Evolutionary conservation across 495 filamentous ascomycete genomes (phyloP), one percentile per base, ranked within the genome.

Genomic region (Pyrenopolyporus hunteri): DNA sequence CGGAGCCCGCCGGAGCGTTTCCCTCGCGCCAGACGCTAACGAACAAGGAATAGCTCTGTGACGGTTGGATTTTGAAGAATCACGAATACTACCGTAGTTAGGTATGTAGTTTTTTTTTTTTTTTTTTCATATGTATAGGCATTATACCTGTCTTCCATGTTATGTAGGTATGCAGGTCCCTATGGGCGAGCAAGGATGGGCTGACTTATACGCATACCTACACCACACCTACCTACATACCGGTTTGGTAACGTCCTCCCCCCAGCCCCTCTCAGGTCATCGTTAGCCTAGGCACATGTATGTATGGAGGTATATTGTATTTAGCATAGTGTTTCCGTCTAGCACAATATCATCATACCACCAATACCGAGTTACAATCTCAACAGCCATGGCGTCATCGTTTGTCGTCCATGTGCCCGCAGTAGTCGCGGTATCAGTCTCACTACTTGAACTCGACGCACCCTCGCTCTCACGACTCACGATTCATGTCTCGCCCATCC

Each of bases 301-400:
- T 14, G 28, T n/a, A 45, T 13, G 22, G 20, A 23, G 6, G 17
- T 5, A 50, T 20, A 9, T 33, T n/a, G n/a, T n/a, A n/a, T n/a
- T n/a, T n/a, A n/a, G n/a, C n/a, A n/a, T n/a, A n/a, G n/a, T n/a
- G n/a, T n/a, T n/a, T n/a, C n/a, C n/a, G n/a, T n/a, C n/a, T n/a
- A n/a, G n/a, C n/a, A n/a, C n/a, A n/a, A n/a, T n/a, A n/a, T n/a
- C n/a, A n/a, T n/a, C 9, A 9, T 29, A 29, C 26, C 9, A 29
- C 9, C 26, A 29, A 29, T 9, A 29, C 11, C 33, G 32, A 45
- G 63, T 47, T 35, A 45, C 45, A 16, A 4, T 45, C 29, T 45
- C 11, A n/a, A 13, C 26, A 42, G 32, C 32, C 20, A 62, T 66
- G 39, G 11, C 57, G 57, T 66, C 63, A 66, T 66, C 51, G 47